phyloP scores from a whole-genome alignment of 306 rosid species.

The Herpetospermum pedunculosum region DNA sequence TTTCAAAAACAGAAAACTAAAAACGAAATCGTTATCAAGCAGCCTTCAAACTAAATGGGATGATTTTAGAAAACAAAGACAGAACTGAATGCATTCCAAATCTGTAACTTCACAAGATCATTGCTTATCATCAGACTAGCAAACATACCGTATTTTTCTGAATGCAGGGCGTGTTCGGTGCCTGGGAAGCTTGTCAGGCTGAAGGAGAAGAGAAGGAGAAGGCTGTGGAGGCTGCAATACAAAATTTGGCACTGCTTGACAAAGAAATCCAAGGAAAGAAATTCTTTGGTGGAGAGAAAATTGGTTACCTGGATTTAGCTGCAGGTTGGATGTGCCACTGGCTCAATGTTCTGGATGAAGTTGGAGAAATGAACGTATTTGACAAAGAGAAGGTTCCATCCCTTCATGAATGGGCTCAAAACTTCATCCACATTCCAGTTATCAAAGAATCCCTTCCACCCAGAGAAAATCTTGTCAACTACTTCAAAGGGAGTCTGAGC shows the following conservation, averaged over 20 bases:
- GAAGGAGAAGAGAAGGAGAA: conserved; percentile 33
- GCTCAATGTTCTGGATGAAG: conserved; percentile 34
- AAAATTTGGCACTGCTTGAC: conserved; percentile 29
- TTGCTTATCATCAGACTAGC: neutral
- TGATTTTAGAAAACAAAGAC: neutral
- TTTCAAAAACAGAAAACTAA: neutral
- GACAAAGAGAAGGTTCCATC: conserved; percentile 35
- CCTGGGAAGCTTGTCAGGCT: conserved; percentile 38
- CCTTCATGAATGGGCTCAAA: conserved; percentile 43
- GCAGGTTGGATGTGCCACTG: conserved; percentile 41
- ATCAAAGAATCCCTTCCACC: conserved; percentile 29
- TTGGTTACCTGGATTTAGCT: conserved; percentile 37
- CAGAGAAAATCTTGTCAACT: conserved; percentile 9
- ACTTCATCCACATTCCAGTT: conserved; percentile 24
- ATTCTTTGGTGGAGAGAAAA: conserved; percentile 43
- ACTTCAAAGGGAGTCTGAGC: conserved; percentile 2
- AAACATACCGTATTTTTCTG: neutral
- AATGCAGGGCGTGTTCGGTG: conserved; percentile 31
- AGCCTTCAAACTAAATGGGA: neutral
- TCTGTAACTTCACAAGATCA: neutral
- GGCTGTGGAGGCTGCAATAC: conserved; percentile 38
- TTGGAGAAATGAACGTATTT: conserved; percentile 32
- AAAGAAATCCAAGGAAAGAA: conserved; percentile 28
- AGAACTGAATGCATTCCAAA: neutral
- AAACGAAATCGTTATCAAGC: neutral